Evolutionary conservation across 208 protist species (phyloP).

Genomic region (Pavlovales sp.): DNA sequence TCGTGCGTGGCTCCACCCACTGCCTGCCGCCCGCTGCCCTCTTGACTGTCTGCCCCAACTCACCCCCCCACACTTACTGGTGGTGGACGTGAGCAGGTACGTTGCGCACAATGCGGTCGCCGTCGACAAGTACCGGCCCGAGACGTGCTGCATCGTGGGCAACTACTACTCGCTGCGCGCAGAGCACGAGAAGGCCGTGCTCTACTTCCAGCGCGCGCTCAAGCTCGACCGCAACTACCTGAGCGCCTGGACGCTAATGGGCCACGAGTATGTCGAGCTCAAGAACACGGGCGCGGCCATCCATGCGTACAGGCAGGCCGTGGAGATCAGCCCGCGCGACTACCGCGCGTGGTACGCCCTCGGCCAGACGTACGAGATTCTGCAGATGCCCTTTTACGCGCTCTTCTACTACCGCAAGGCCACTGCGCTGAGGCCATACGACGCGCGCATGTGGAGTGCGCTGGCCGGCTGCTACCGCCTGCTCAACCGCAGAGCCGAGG

Average conservation of each 20-base stretch:
- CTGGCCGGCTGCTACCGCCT: constrained; percentile 65
- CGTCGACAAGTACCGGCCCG: constrained; percentile 86
- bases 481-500: constrained; percentile 42
- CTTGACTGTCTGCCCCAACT: neutral
- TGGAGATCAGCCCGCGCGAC: constrained; percentile 56
- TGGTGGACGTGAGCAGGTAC: constrained; percentile 55
- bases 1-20: neutral
- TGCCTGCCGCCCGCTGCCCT: neutral
- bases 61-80: constrained; percentile 5
- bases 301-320: constrained; percentile 87
- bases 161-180: constrained; percentile 90
- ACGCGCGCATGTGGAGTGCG: constrained; percentile 84
- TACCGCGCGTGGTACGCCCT: constrained; percentile 77
- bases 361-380: constrained; percentile 92
- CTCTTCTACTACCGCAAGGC: constrained; percentile 92
- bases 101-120: constrained; percentile 83
- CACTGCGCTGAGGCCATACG: constrained; percentile 78
- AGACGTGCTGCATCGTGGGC: constrained; percentile 90
- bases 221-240: constrained; percentile 77
- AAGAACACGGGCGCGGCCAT: constrained; percentile 86
- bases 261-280: constrained; percentile 91
- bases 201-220: constrained; percentile 84
- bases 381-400: constrained; percentile 85
- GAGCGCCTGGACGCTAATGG: constrained; percentile 89
- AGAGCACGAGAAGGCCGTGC: constrained; percentile 85